These are phyloP conservation scores for Mucor indicus DNA, from an alignment of 371 early-diverging fungal genomes.

Conservation along the genomic window DNA sequence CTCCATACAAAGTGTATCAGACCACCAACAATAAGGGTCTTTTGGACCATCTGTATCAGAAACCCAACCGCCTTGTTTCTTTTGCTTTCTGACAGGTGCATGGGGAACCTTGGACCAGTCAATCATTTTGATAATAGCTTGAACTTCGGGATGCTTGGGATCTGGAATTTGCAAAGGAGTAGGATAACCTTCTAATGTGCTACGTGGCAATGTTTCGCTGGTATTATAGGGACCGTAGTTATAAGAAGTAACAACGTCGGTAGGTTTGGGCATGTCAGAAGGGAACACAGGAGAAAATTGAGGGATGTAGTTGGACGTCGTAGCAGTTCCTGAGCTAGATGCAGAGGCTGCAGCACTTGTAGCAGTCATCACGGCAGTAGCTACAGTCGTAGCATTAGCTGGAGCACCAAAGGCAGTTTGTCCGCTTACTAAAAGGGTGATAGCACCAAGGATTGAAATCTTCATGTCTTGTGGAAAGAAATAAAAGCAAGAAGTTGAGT, in stretches of 20 bases:
- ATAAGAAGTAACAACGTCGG: conserved; percentile 7
- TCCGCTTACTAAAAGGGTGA: background rate
- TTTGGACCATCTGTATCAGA: conserved; percentile 8
- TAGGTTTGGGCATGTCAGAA: background rate
- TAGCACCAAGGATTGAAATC: background rate
- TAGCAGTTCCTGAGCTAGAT: background rate
- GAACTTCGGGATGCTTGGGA: conserved; percentile 12
- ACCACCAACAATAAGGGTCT: conserved; percentile 44
- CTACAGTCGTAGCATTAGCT: conserved; percentile 1
- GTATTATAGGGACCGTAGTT: conserved; percentile 10
- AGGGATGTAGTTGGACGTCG: conserved; percentile 2
- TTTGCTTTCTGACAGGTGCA: conserved; percentile 15
- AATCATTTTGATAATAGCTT: conserved; percentile 15
- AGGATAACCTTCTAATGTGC: conserved; percentile 9
- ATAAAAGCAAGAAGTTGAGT: too few species aligned
- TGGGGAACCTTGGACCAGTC: conserved; percentile 22
- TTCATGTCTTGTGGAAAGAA: too few species aligned
- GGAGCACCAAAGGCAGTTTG: conserved; percentile 9
- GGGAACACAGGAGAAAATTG: conserved; percentile 9
- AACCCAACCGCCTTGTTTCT: conserved; percentile 5
- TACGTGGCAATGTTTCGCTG: conserved; percentile 1
- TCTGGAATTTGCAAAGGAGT: conserved; percentile 8
- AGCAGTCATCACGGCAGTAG: too few species aligned
- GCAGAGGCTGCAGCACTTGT: too few species aligned
- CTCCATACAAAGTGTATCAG: conserved; percentile 30